These are phyloP conservation scores for Papiliotrema nemorosa DNA, from an alignment of 1,284 basidiomycete genomes.

Conservation along the genomic window DNA sequence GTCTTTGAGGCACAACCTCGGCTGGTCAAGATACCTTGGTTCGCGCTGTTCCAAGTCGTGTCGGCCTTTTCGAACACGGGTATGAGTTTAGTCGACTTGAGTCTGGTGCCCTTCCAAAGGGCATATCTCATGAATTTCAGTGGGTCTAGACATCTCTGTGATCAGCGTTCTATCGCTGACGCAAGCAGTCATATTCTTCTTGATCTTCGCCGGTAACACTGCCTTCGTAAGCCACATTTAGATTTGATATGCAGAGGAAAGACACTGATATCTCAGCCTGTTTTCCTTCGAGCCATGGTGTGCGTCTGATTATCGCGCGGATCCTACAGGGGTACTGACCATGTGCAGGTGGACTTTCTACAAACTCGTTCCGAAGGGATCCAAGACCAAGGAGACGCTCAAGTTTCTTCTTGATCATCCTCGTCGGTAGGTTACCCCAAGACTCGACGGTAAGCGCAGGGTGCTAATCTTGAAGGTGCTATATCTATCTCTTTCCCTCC, in stretches of 20 bases:
- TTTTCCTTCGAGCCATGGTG: constrained; percentile 68
- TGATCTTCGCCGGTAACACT: constrained; percentile 88
- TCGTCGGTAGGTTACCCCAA: constrained; percentile 58
- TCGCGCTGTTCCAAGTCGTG: constrained; percentile 76
- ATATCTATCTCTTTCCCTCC: constrained; percentile 90
- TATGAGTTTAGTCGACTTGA: constrained; percentile 79
- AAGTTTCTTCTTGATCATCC: constrained; percentile 94
- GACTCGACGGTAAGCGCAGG: too few relatives aligned
- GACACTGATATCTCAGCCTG: constrained; percentile 55
- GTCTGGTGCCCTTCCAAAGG: constrained; percentile 80
- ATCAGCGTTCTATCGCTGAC: too few relatives aligned
- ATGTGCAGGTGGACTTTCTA: constrained; percentile 65
- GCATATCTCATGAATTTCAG: constrained; percentile 76
- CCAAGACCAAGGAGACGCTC: constrained; percentile 71
- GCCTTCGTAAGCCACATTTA: constrained; percentile 66
- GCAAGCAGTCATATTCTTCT: constrained; percentile 49
- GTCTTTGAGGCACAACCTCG: constrained; percentile 60
- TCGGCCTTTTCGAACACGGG: constrained; percentile 91
- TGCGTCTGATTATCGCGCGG: constrained; percentile 33
- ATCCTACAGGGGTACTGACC: too few relatives aligned
- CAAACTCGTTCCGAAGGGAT: constrained; percentile 60
- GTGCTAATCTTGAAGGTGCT: constrained; percentile 57
- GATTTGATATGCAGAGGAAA: constrained; percentile 1
- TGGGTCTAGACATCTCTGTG: constrained; percentile 10
- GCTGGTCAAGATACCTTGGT: constrained; percentile 66